Base-by-base conservation (phyloP, 768 basidiomycete genomes). In the Tephrocybe sp. region DNA sequence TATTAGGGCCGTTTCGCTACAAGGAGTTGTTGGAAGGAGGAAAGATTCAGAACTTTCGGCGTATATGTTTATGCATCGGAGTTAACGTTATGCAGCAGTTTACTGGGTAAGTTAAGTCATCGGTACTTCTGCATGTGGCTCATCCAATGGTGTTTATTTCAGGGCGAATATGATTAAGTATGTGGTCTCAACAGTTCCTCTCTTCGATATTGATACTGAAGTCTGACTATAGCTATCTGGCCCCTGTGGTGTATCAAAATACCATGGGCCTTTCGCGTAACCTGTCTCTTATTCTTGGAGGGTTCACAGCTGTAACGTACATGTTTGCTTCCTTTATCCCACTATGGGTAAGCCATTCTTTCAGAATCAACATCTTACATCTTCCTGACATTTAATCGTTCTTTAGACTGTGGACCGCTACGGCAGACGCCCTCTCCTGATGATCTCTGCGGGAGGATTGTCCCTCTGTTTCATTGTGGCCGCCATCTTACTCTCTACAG, bases 1-100 rank as follows among this genome's bases (percentile, higher is more conserved):
- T 6, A 15, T 38, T n/a, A 70, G 68, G 68, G 30, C 71, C 69
- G 11, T 72, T 73, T 53, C 59, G 57, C 14, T 71, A 70, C 54
- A 59, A 48, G 36, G 71, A 70, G 52, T 63, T 73, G 10, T 43
- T 71, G 7, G 55, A 71, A 54, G 70, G 70, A 18, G 70, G 70
- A 0, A 66, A 67, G 17, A 57, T 73, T 17, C 70, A 71, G 26
- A 73, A 73, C 47, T 70, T 72, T 45, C 48, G 72, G 20, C 61
- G 72, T 6, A 71, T 73, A 24, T 73, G 70, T 40, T 53, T 73
- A 28, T 69, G 68, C 42, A 63, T 73, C n/a, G 71, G 66, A 1
- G 48, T 73, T 15, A 72, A 73, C 43, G 63, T 73, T 21, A 73
- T 73, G 72, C 72, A 74, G 45, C 73, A 74, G 54, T 72, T 74